Evolutionary conservation across 495 filamentous ascomycete species (phyloP).

Genomic region (Aspergillus saccharolyticus): DNA sequence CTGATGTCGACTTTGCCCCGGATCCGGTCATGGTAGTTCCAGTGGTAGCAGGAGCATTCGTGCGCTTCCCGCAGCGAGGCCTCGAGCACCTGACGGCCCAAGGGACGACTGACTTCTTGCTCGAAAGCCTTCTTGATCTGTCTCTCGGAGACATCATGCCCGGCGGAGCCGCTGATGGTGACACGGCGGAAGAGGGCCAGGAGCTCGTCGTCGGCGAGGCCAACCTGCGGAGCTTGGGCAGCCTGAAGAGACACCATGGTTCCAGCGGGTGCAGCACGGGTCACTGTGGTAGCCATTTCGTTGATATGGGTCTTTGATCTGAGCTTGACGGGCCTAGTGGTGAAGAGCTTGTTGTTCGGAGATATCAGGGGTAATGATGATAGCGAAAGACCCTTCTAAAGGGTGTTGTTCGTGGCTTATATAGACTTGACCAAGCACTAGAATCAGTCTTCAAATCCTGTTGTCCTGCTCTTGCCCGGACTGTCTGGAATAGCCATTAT

Average conservation of each 20-base stretch:
- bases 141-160: background rate
- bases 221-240: background rate
- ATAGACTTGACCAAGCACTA: background rate
- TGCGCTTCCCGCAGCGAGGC: background rate
- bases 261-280: background rate
- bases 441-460: background rate
- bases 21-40: conserved; percentile 3
- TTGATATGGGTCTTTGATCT: background rate
- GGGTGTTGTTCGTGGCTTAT: background rate
- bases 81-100: conserved; percentile 2
- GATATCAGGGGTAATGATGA: background rate
- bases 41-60: conserved; percentile 2
- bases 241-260: background rate
- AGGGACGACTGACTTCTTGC: background rate
- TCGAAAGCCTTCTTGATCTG: conserved; percentile 4
- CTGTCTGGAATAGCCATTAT: background rate
- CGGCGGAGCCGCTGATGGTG: background rate
- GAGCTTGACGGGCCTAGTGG: background rate
- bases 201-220: conserved; percentile 1
- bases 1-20: background rate
- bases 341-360: background rate
- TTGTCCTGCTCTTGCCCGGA: background rate
- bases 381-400: background rate
- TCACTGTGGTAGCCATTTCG: background rate
- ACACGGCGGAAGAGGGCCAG: background rate